Percentiles rank a stretch among this genome's conserved stretches.
Evolutionary conservation across 192 early-diverging fungal species (phyloP).

Genomic region (Podila minutissima): DNA sequence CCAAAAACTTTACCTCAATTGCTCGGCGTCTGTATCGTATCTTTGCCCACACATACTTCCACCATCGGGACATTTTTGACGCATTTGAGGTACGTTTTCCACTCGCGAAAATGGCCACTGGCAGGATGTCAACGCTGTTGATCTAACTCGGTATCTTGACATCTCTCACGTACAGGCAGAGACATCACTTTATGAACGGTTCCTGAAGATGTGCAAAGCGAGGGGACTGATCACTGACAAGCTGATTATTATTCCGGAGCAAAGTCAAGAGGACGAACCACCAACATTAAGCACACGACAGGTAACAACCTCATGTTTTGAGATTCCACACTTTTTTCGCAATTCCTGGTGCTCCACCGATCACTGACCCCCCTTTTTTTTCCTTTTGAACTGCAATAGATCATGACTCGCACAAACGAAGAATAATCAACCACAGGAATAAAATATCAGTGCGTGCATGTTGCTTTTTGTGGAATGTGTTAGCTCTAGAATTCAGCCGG

Average conservation of each 20-base stretch:
- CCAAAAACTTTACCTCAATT: constrained; percentile 91
- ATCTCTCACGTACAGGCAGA: constrained; percentile 63
- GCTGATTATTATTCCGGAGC: constrained; percentile 74
- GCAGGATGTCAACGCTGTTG: neutral
- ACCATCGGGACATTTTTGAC: constrained; percentile 91
- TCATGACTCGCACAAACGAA: constrained; percentile 26
- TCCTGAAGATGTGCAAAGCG: constrained; percentile 71
- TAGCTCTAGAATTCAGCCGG: constrained; percentile 1
- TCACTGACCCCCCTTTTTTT: neutral
- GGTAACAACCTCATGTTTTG: neutral
- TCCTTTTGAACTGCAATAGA: constrained; percentile 1
- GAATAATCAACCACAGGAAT: neutral
- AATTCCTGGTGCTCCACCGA: neutral
- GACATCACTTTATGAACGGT: constrained; percentile 76
- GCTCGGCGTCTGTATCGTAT: constrained; percentile 95
- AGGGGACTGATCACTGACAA: constrained; percentile 73
- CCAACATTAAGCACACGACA: constrained; percentile 6
- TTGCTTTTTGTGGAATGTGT: neutral
- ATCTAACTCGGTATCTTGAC: neutral
- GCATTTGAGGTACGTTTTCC: constrained; percentile 73
- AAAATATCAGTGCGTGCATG: neutral
- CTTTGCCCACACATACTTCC: constrained; percentile 95
- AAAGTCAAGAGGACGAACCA: constrained; percentile 8
- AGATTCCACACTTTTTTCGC: neutral
- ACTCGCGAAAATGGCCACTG: neutral